A percentile compares a stretch with the other conserved stretches of the same genome.
These are phyloP conservation scores for Amanita jacksonii DNA, from an alignment of 768 basidiomycete species.

Conservation along the genomic window DNA sequence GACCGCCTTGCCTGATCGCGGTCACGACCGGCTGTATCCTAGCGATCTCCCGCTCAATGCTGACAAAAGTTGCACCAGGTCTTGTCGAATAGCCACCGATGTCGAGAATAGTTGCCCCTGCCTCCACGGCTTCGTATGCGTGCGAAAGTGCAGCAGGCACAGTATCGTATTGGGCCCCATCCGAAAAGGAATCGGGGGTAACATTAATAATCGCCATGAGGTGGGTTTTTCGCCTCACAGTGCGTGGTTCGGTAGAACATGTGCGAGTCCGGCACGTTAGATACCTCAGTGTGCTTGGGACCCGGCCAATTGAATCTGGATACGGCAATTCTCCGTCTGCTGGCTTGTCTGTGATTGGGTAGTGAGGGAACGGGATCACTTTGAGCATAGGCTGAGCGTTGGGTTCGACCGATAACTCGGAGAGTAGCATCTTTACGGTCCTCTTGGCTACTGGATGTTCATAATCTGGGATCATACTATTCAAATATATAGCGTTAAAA, in stretches of 20 bases:
- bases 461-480: conserved; percentile 72
- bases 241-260: too few species aligned
- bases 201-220: conserved; percentile 91
- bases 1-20: conserved; percentile 37
- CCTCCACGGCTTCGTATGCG: conserved; percentile 33
- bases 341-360: conserved; percentile 28
- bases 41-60: conserved; percentile 54
- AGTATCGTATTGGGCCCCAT: conserved; percentile 55
- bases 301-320: conserved; percentile 5
- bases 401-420: conserved; percentile 23
- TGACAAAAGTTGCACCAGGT: conserved; percentile 64
- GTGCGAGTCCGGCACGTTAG: conserved; percentile 42
- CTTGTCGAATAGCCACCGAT: conserved; percentile 92
- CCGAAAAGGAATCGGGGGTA: conserved; percentile 96
- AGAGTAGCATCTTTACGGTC: conserved; percentile 37
- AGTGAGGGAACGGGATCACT: conserved; percentile 66
- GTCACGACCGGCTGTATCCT: conserved; percentile 67
- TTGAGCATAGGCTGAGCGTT: conserved; percentile 47
- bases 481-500: background rate
- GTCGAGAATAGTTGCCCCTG: conserved; percentile 75
- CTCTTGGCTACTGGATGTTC: conserved; percentile 51
- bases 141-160: conserved; percentile 47
- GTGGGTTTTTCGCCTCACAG: conserved; percentile 29
- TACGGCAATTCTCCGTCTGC: conserved; percentile 11
- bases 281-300: too few species aligned